Conservation (phyloP, 2,329 filamentous ascomycete genomes). For the Ophiostoma triangulosporum region DNA sequence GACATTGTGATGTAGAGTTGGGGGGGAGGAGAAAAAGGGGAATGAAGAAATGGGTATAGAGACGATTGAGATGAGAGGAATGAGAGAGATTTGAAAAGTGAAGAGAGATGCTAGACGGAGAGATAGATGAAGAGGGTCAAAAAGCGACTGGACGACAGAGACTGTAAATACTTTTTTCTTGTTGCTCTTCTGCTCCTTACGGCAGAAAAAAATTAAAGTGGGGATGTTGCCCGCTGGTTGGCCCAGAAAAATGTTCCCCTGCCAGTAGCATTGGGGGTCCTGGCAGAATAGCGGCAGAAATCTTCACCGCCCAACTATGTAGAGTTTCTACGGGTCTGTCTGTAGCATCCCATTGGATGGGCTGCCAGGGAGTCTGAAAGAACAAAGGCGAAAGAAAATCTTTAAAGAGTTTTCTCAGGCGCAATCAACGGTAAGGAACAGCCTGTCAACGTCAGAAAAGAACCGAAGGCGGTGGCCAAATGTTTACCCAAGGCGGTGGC, state of each 20-base stretch:
- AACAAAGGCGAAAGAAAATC: slow-evolving; percentile 1
- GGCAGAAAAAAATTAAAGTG: slow-evolving; percentile 14
- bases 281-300: slow-evolving; percentile 2
- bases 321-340: not conserved
- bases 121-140: slow-evolving; percentile 4
- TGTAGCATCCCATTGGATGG: not conserved
- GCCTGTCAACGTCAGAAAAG: slow-evolving; percentile 1
- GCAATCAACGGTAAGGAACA: not conserved
- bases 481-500: not conserved
- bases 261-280: not conserved
- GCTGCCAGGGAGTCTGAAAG: not conserved
- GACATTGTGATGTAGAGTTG: slow-evolving; percentile 11
- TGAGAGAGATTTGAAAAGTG: slow-evolving; percentile 17
- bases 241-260: slow-evolving; percentile 11
- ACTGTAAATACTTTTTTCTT: slow-evolving; percentile 11
- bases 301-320: slow-evolving; percentile 1
- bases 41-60: slow-evolving; percentile 1
- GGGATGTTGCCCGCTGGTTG: slow-evolving; percentile 6
- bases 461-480: not conserved
- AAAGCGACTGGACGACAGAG: slow-evolving; percentile 8
- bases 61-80: slow-evolving; percentile 16
- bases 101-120: slow-evolving; percentile 4
- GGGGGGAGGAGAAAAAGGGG: not conserved
- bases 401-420: not conserved
- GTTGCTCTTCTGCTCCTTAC: not conserved